Evolutionary conservation across 73 alveolate genomes (phyloP), one percentile per base, ranked within the genome.

Genomic region (Paramecium primaurelia): DNA sequence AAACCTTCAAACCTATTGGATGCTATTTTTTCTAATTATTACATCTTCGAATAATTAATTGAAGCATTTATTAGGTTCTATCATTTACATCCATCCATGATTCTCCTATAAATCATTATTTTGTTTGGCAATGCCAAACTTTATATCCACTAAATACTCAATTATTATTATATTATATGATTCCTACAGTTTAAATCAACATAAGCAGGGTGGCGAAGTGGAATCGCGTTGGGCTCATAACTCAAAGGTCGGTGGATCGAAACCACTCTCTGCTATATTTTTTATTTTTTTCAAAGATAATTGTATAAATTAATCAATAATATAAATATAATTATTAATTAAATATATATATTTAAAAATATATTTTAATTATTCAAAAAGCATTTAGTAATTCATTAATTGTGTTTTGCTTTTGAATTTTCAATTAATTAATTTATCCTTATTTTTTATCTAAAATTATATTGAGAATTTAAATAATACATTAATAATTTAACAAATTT

Each of bases 221-320:
- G 99, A 94, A 97, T 98, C 99, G 99, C 97, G 98, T 98, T 96
- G 95, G 99, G 99, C 99, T 97, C 99, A 96, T 97, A 97, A 97
- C 99, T 98, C 95, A 96, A 98, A 96, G 99, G 99, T 94, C 99
- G 98, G 98, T 96, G 99, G 99, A 96, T 97, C 99, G 99, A 97
- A 97, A 96, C 99, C 99, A 96, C 98, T 97, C 99, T 96, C 93
- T 86, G 93, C 93, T 86, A 86, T 9, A 60, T 59, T 59, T 86
- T 86, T 86, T 86, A 34, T 34, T 34, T 34, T 34, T 34, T 34
- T 34, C 5, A 34, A 34, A 22, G 25, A 34, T 34, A 3, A 34
- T 0, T 34, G 5, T 4, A 34, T 3, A 34, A 34, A 34, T 34
- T 34, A 34, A 3, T 34, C 25, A 22, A 22, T 22, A 22, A 22